These are phyloP conservation scores for Apiotrichum gracile DNA, from an alignment of 1,284 basidiomycete species.

Conservation along the genomic window DNA sequence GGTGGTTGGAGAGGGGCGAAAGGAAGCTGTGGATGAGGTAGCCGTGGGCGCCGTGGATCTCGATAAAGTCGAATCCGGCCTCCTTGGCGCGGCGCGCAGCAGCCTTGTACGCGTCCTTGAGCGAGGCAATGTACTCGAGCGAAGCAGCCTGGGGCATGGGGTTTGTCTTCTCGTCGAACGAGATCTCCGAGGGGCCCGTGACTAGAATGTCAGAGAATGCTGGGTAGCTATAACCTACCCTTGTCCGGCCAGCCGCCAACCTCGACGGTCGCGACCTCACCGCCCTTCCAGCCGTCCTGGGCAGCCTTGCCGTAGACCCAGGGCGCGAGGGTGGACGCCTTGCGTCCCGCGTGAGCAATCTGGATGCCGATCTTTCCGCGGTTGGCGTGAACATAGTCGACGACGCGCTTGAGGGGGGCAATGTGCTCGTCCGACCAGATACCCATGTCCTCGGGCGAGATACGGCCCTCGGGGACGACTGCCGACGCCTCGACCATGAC, in stretches of 20 bases:
- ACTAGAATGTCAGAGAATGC: conserved; percentile 15
- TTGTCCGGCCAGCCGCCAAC: conserved; percentile 67
- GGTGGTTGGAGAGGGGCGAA: conserved; percentile 64
- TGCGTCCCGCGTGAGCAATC: conserved; percentile 70
- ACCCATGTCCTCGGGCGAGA: conserved; percentile 53
- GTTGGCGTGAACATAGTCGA: conserved; percentile 69
- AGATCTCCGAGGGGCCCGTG: conserved; percentile 55
- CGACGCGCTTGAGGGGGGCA: conserved; percentile 60
- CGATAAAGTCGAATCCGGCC: conserved; percentile 73
- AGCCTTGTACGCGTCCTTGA: conserved; percentile 62
- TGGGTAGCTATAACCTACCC: conserved; percentile 38
- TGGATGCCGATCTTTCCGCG: conserved; percentile 66
- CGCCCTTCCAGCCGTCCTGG: conserved; percentile 37
- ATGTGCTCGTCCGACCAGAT: conserved; percentile 73
- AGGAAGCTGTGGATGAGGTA: conserved; percentile 61
- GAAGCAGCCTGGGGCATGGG: conserved; percentile 57
- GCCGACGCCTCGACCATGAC: conserved; percentile 65
- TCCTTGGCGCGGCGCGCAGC: conserved; percentile 59
- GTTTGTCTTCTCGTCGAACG: conserved; percentile 51
- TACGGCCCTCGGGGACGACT: conserved; percentile 69
- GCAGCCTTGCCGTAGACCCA: conserved; percentile 50
- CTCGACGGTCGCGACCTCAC: conserved; percentile 45
- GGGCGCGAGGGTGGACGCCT: conserved; percentile 60
- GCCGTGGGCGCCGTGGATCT: conserved; percentile 67
- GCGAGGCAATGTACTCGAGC: conserved; percentile 54